These are phyloP conservation scores for Gossypium turneri DNA, from an alignment of 345 rosid species.

Conservation along the genomic window DNA sequence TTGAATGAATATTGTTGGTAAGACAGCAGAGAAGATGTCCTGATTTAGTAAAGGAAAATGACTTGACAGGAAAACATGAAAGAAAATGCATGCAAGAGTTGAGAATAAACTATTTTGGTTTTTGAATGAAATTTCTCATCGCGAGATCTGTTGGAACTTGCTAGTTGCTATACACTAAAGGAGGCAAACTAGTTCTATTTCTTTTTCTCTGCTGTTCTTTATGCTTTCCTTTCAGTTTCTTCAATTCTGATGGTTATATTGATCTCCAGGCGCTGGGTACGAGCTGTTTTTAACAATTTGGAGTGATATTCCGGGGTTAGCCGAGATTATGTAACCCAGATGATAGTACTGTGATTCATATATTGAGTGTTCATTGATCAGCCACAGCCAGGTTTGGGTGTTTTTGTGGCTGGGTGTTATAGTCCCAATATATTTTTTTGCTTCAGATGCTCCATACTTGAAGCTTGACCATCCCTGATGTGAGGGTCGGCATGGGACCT, in stretches of 20 bases:
- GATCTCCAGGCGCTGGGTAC: slow-evolving; percentile 29
- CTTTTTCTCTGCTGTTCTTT: slow-evolving; percentile 6
- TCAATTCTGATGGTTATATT: background rate
- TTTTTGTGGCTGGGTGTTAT: background rate
- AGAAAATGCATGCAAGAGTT: background rate
- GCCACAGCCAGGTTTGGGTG: background rate
- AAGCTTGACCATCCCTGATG: background rate
- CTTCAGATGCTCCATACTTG: background rate
- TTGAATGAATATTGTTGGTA: background rate
- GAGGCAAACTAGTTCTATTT: slow-evolving; percentile 1
- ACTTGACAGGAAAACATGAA: background rate
- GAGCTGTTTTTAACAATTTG: slow-evolving; percentile 24
- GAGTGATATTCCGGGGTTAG: background rate
- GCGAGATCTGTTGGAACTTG: background rate
- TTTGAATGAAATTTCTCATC: background rate
- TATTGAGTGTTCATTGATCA: background rate
- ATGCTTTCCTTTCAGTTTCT: background rate
- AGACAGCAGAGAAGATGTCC: background rate
- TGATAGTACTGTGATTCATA: background rate
- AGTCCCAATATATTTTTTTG: background rate
- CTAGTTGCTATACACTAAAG: background rate
- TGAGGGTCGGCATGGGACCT: background rate
- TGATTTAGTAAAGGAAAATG: background rate
- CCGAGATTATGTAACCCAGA: background rate
- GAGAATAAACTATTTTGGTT: background rate